A percentile compares a stretch with the other conserved stretches of the same genome.
phyloP scores from a whole-genome alignment of 2,329 filamentous ascomycete genomes.

The Fusarium sp. region DNA sequence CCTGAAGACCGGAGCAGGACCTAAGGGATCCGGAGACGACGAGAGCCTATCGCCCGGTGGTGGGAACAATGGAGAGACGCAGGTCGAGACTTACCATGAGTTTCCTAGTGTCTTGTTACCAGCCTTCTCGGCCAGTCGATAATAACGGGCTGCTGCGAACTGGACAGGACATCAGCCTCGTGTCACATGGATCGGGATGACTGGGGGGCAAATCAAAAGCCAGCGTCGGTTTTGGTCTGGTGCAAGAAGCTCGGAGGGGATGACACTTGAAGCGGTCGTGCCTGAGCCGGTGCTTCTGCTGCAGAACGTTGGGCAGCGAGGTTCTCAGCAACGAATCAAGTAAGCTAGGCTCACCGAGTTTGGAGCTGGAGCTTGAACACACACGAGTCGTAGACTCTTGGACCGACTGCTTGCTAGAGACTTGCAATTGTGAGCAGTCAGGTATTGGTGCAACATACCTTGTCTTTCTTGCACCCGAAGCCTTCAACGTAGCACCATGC shows the following conservation, averaged over 20 bases:
- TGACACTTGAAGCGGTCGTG: slow-evolving; percentile 10
- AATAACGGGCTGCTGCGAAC: slow-evolving; percentile 87
- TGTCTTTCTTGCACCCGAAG: slow-evolving; percentile 98
- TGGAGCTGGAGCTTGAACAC: neutral
- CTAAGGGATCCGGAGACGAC: slow-evolving; percentile 8
- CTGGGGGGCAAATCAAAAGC: slow-evolving; percentile 8
- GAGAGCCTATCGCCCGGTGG: slow-evolving; percentile 32
- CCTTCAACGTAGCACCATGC: slow-evolving; percentile 96
- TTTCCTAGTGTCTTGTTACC: slow-evolving; percentile 93
- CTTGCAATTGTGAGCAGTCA: slow-evolving; percentile 10
- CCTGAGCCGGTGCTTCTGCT: slow-evolving; percentile 10
- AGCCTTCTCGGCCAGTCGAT: slow-evolving; percentile 87
- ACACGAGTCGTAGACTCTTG: slow-evolving; percentile 15
- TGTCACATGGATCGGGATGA: slow-evolving; percentile 48
- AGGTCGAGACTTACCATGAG: slow-evolving; percentile 73
- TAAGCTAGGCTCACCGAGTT: slow-evolving; percentile 24
- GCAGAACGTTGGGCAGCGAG: slow-evolving; percentile 26
- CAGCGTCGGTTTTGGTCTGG: neutral
- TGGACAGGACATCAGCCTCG: slow-evolving; percentile 62
- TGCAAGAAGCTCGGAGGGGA: slow-evolving; percentile 1
- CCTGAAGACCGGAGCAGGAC: neutral
- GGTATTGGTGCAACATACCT: slow-evolving; percentile 70
- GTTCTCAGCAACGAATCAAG: slow-evolving; percentile 26
- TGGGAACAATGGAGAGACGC: slow-evolving; percentile 15
- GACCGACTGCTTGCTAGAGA: slow-evolving; percentile 1